These are phyloP conservation scores for Senecio squalidus DNA, from an alignment of 140 eudicot species.

Conservation along the genomic window DNA sequence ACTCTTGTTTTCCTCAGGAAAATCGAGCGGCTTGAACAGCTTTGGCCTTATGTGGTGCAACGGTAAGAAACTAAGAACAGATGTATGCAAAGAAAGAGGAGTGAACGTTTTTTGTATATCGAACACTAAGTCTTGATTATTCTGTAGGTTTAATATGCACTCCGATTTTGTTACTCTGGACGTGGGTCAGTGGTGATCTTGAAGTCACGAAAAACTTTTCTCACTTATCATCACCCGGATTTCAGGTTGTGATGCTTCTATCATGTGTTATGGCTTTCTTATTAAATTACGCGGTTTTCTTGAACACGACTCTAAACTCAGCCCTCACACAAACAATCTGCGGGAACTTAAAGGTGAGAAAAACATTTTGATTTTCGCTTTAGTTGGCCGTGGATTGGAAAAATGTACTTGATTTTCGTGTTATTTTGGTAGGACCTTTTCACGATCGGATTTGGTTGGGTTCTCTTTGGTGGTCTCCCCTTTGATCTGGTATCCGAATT, in stretches of 20 bases:
- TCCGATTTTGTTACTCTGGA: conserved; percentile 68
- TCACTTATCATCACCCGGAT: conserved; percentile 53
- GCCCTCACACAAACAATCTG: conserved; percentile 89
- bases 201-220: conserved; percentile 48
- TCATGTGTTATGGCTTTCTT: conserved; percentile 75
- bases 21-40: conserved; percentile 82
- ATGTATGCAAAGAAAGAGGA: not conserved
- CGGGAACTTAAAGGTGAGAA: conserved; percentile 81
- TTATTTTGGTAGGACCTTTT: conserved; percentile 57
- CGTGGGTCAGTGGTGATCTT: conserved; percentile 63
- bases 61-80: conserved; percentile 32
- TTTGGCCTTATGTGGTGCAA: conserved; percentile 97
- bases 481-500: conserved; percentile 58
- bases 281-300: conserved; percentile 57
- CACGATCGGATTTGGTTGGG: conserved; percentile 76
- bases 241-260: conserved; percentile 70
- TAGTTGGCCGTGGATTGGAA: not conserved
- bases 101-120: not conserved
- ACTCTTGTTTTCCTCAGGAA: conserved; percentile 35
- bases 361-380: not conserved
- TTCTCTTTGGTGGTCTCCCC: conserved; percentile 87
- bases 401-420: not conserved
- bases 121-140: not conserved
- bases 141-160: conserved; percentile 58
- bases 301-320: conserved; percentile 80